Base-by-base conservation (phyloP, 495 filamentous ascomycete species). In the Sabuloglossum arenarium region DNA sequence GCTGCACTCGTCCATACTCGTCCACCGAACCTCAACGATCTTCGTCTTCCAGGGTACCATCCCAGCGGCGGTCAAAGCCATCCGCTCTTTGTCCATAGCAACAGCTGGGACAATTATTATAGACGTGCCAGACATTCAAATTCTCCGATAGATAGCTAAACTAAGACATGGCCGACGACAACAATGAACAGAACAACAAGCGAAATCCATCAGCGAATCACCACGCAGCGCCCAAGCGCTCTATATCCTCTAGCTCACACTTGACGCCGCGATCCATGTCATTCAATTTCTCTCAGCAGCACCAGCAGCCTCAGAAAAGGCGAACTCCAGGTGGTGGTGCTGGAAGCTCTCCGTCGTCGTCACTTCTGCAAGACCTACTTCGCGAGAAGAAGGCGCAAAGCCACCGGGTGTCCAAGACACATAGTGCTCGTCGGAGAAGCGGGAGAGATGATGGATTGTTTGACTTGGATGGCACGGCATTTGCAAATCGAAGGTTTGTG, bases 331-430 rank as follows among this genome's bases (percentile, higher is more conserved):
- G 52, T 2, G 52, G 46, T 51, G 46, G 46, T 21, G 25, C 19
- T 12, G 19, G 52, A 8, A 54, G 11, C 28, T 58, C 67, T 58
- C 63, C 10, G 57, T 67, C 14, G 63, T 74, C 74, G 5, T 69
- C 62, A 27, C 64, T 75, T 42, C 65, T 79, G 10, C 76, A 75
- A 32, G 74, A 79, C 57, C 66, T 67, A 53, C 59, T 79, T 58
- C 68, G 69, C 9, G 71, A 74, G 60, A 70, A 73, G 34, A 73
- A 67, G 56, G 69, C 68, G 16, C 59, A 50, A 53, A 53, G 27
- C 34, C 54, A 34, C 29, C 37, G 46, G 65, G 66, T 1, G 55
- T 68, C 64, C 27, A 61, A 64, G 24, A 66, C 67, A 53, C 16
- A 52, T 68, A 66, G 59, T 56, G 62, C 32, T 29, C 31, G 52